Evolutionary conservation across 176 grass and related monocot species (phyloP).

Genomic region (Eremochloa ophiuroides): DNA sequence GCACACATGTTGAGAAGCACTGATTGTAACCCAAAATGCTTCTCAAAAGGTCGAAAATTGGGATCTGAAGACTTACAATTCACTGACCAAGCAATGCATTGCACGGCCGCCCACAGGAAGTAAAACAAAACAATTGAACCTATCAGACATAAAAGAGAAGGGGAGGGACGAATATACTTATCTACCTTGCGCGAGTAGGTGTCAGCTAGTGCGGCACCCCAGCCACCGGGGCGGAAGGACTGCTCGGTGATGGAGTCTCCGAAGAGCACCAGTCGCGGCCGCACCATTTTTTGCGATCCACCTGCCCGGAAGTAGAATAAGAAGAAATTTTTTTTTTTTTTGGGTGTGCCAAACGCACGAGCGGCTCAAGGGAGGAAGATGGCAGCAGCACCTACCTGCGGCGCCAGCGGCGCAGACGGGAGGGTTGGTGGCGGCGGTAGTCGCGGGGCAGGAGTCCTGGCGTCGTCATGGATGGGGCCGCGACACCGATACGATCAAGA

Average conservation of each 20-base stretch:
- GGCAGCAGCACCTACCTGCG: neutral
- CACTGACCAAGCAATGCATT: neutral
- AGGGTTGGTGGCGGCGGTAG: neutral
- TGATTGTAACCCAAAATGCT: neutral
- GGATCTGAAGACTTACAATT: neutral
- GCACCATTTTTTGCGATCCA: conserved; percentile 1
- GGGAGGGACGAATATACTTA: neutral
- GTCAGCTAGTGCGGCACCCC: conserved; percentile 56
- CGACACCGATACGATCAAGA: neutral
- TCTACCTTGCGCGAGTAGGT: conserved; percentile 71
- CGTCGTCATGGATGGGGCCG: neutral
- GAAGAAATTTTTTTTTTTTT: neutral
- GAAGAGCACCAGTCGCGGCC: conserved; percentile 54
- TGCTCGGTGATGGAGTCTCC: conserved; percentile 79
- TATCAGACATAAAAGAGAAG: neutral
- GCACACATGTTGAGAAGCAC: neutral
- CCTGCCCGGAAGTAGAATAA: neutral
- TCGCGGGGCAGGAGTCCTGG: neutral
- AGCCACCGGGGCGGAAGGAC: conserved; percentile 57
- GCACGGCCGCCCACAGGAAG: neutral
- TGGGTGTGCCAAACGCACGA: neutral
- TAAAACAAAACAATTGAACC: neutral
- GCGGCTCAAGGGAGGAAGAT: neutral
- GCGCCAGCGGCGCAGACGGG: neutral
- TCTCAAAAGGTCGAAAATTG: neutral